Evolutionary conservation across 2,329 filamentous ascomycete genomes (phyloP).

Genomic region (Aureobasidium uvarum): DNA sequence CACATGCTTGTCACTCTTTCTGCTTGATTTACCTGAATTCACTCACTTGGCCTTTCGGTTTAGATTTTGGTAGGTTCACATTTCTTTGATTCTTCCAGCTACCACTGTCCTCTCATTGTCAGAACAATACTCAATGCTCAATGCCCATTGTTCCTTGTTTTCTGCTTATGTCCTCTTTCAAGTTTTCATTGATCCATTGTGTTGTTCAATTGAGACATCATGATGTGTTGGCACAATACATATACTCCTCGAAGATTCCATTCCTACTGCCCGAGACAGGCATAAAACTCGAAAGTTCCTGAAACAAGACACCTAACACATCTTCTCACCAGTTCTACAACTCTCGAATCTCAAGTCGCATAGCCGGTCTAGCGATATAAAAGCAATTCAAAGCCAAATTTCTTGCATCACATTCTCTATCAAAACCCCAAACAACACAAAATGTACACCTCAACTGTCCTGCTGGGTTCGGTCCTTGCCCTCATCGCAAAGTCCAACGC

Average conservation of each 20-base stretch:
- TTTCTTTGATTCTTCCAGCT: not conserved
- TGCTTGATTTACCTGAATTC: not conserved
- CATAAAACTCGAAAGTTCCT: not conserved
- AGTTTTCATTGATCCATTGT: constrained; percentile 17
- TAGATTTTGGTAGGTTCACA: not conserved
- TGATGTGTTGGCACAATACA: constrained; percentile 1
- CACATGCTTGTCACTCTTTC: constrained; percentile 6
- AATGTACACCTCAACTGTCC: not conserved
- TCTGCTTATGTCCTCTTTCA: constrained; percentile 10
- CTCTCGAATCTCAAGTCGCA: constrained; percentile 19
- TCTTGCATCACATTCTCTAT: constrained; percentile 15
- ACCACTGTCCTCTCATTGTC: not conserved
- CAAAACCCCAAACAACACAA: not conserved
- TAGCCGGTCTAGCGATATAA: constrained; percentile 28
- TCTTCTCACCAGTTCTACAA: constrained; percentile 18
- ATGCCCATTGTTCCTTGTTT: not conserved
- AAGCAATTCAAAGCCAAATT: constrained; percentile 11
- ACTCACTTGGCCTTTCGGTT: not conserved
- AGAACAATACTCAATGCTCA: not conserved
- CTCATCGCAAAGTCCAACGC: constrained; percentile 49
- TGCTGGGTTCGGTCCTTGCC: not conserved
- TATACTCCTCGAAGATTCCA: constrained; percentile 10
- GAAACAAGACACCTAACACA: constrained; percentile 12
- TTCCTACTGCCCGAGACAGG: not conserved
- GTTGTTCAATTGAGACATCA: not conserved